phyloP scores from a whole-genome alignment of 2,329 filamentous ascomycete species.

The Samsoniella hepiali region DNA sequence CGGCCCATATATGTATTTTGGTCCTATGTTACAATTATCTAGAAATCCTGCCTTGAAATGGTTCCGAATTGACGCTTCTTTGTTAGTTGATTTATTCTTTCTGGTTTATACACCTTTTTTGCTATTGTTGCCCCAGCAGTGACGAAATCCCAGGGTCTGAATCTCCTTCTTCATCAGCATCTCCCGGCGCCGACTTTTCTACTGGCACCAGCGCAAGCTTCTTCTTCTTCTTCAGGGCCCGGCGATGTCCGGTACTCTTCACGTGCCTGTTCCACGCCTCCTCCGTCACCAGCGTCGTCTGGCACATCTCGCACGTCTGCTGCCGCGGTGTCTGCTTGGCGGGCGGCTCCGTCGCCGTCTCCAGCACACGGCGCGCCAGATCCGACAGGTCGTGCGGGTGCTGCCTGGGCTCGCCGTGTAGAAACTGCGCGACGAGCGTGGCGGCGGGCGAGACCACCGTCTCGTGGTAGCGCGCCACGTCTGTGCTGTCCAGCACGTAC shows the following conservation, averaged over 20 bases:
- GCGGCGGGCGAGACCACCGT: constrained; percentile 65
- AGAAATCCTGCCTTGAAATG: too few species aligned
- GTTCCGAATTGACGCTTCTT: too few species aligned
- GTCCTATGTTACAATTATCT: too few species aligned
- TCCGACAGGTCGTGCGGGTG: constrained; percentile 46
- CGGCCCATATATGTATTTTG: too few species aligned
- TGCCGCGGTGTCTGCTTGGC: constrained; percentile 52
- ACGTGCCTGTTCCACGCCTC: constrained; percentile 42
- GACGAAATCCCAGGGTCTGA: constrained; percentile 2
- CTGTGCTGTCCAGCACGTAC: constrained; percentile 78
- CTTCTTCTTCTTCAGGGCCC: constrained; percentile 35
- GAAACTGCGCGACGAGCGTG: constrained; percentile 59
- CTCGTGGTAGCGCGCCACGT: constrained; percentile 58
- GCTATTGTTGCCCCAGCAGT: background rate
- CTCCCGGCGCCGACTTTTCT: constrained; percentile 9
- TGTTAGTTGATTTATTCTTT: too few species aligned
- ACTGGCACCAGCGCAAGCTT: constrained; percentile 35
- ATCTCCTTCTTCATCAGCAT: background rate
- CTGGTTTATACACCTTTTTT: background rate
- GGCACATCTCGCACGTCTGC: constrained; percentile 69
- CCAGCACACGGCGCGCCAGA: constrained; percentile 54
- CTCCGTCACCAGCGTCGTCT: constrained; percentile 58
- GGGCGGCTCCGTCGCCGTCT: constrained; percentile 42
- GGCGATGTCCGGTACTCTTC: constrained; percentile 35
- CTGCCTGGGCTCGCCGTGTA: constrained; percentile 55